These are phyloP conservation scores for Fusarium temperatum DNA, from an alignment of 2,329 filamentous ascomycete species.

Conservation along the genomic window DNA sequence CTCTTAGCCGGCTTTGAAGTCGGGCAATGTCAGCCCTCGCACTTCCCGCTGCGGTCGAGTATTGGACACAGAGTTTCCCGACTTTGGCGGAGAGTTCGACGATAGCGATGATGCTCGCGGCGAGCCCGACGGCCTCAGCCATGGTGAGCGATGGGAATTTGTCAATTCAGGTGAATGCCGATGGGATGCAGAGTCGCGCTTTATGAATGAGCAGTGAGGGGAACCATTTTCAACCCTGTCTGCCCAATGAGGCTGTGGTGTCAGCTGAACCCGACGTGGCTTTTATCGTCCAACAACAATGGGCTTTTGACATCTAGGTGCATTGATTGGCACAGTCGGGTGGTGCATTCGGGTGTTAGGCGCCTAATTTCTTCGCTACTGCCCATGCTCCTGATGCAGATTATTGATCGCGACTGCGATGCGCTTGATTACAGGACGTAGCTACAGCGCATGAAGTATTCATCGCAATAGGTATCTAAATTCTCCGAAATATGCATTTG, in stretches of 20 bases:
- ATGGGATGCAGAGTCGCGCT: accelerated
- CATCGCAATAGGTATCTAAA: too few relatives aligned
- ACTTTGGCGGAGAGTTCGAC: not conserved
- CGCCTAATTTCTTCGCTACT: not conserved
- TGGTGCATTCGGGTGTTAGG: not conserved
- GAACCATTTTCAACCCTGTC: not conserved
- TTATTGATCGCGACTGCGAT: too few relatives aligned
- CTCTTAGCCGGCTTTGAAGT: accelerated
- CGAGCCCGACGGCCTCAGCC: not conserved
- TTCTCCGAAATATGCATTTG: too few relatives aligned
- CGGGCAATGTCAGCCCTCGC: not conserved
- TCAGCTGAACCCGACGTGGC: not conserved
- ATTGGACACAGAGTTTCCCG: not conserved
- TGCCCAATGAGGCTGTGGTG: not conserved
- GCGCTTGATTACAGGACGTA: too few relatives aligned
- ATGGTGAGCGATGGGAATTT: not conserved
- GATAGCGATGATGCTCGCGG: not conserved
- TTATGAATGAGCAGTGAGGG: not conserved
- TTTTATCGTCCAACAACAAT: accelerated
- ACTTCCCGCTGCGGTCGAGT: not conserved
- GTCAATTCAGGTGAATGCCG: accelerated
- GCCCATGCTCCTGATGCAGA: too few relatives aligned
- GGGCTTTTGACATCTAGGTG: not conserved
- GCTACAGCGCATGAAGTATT: too few relatives aligned
- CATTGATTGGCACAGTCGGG: not conserved